phyloP scores from a whole-genome alignment of 768 basidiomycete genomes.

The Termitomyces titanicus region DNA sequence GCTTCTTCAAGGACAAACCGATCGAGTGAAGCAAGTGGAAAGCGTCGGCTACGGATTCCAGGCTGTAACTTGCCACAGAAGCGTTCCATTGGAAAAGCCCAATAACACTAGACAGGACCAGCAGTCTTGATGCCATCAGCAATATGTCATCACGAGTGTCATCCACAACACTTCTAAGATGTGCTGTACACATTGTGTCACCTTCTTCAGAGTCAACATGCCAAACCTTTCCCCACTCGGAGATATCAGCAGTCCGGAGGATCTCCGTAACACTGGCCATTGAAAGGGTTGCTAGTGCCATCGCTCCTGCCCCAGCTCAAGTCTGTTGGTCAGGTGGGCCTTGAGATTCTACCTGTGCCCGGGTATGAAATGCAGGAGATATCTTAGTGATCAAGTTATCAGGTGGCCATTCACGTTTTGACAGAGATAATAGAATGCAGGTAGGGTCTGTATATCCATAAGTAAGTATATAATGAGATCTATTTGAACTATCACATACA shows the following conservation, averaged over 20 bases:
- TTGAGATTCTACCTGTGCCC: background rate
- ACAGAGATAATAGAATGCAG: constrained; percentile 24
- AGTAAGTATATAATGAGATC: background rate
- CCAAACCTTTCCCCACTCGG: constrained; percentile 28
- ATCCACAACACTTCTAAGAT: constrained; percentile 9
- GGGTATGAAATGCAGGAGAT: constrained; percentile 9
- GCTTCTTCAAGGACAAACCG: constrained; percentile 10
- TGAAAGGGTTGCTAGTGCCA: constrained; percentile 6
- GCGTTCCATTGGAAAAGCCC: constrained; percentile 37
- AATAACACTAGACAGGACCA: constrained; percentile 35
- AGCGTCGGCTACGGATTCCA: constrained; percentile 23
- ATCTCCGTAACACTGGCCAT: constrained; percentile 10
- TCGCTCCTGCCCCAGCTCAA: background rate
- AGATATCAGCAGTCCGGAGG: constrained; percentile 8
- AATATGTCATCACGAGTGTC: constrained; percentile 29
- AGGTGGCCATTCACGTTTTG: background rate
- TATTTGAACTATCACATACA: background rate
- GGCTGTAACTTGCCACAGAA: constrained; percentile 27
- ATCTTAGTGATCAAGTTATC: constrained; percentile 11
- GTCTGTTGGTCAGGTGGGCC: background rate
- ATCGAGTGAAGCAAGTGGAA: constrained; percentile 15
- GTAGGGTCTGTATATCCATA: constrained; percentile 18
- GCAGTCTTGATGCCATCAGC: constrained; percentile 24
- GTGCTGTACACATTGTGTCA: constrained; percentile 22
- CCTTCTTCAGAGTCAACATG: constrained; percentile 24